phyloP scores from a whole-genome alignment of 345 rosid genomes.

The Arabidopsis suecica region DNA sequence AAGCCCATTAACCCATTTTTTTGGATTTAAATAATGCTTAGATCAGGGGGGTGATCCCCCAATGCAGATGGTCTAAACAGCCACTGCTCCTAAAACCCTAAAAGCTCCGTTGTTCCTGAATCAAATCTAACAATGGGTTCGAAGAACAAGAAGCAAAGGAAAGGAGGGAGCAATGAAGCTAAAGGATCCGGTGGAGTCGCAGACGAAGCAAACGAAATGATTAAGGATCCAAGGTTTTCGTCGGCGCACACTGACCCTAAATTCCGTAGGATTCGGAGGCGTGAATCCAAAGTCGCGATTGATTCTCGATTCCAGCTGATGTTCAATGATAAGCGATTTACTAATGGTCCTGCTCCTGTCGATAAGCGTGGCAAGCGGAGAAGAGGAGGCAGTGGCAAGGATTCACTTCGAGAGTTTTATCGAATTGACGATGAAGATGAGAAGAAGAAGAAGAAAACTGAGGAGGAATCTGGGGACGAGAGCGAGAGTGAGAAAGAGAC shows the following conservation, averaged over 20 bases:
- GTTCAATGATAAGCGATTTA: constrained; percentile 65
- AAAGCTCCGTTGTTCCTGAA: background rate
- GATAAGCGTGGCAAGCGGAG: constrained; percentile 85
- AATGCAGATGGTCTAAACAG: too few relatives aligned
- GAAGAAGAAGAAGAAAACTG: constrained; percentile 5
- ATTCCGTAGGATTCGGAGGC: constrained; percentile 76
- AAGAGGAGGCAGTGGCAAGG: constrained; percentile 50
- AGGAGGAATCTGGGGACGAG: constrained; percentile 43
- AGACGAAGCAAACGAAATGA: constrained; percentile 39
- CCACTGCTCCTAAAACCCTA: constrained; percentile 31
- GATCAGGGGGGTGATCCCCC: too few relatives aligned
- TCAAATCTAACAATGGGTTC: constrained; percentile 30
- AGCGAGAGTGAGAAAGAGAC: constrained; percentile 40
- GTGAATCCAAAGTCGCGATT: constrained; percentile 65
- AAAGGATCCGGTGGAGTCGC: constrained; percentile 28
- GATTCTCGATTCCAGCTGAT: constrained; percentile 74
- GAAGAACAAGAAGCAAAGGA: constrained; percentile 26
- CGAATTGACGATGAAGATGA: constrained; percentile 47
- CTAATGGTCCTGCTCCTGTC: constrained; percentile 57
- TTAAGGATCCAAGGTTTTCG: constrained; percentile 72
- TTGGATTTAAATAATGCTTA: too few relatives aligned
- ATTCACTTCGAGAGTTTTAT: constrained; percentile 69
- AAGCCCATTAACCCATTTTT: too few relatives aligned
- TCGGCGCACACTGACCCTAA: constrained; percentile 78
- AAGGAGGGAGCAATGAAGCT: constrained; percentile 10